These are phyloP conservation scores for Styphnolobium japonicum DNA, from an alignment of 306 rosid species.

Conservation along the genomic window DNA sequence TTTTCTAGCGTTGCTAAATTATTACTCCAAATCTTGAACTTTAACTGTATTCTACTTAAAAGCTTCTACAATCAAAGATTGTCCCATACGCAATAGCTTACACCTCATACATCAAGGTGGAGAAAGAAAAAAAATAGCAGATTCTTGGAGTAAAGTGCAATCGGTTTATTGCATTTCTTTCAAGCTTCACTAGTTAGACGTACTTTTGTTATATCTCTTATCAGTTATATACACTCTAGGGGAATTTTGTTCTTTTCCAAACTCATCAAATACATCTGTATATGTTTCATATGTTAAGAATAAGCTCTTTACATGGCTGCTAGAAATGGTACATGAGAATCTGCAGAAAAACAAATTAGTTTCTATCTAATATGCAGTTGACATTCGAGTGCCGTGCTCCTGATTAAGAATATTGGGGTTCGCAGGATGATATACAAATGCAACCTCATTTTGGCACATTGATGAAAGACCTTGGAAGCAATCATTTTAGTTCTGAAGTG, in stretches of 20 bases:
- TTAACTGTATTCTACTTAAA: constrained; percentile 1
- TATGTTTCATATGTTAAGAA: background rate
- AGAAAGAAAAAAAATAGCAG: constrained; percentile 27
- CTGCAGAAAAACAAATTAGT: background rate
- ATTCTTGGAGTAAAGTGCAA: constrained; percentile 39
- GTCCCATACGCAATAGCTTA: constrained; percentile 34
- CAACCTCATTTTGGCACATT: background rate
- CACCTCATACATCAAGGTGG: constrained; percentile 31
- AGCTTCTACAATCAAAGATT: background rate
- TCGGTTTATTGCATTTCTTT: constrained; percentile 21
- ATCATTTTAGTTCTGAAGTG: background rate
- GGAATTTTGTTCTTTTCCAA: background rate
- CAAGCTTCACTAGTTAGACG: background rate
- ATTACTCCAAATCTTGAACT: constrained; percentile 11
- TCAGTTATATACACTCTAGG: background rate
- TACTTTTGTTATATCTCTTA: background rate
- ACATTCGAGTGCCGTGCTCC: background rate
- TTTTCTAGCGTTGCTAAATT: constrained; percentile 3
- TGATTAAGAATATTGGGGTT: background rate
- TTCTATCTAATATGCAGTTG: background rate
- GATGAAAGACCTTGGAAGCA: background rate
- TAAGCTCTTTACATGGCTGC: background rate
- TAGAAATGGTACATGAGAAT: background rate
- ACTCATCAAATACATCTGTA: background rate
- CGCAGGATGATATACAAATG: background rate